A percentile compares a stretch with the other conserved stretches of the same genome.
Evolutionary conservation across 73 alveolate species (phyloP).

Genomic region (Stentor coeruleus): DNA sequence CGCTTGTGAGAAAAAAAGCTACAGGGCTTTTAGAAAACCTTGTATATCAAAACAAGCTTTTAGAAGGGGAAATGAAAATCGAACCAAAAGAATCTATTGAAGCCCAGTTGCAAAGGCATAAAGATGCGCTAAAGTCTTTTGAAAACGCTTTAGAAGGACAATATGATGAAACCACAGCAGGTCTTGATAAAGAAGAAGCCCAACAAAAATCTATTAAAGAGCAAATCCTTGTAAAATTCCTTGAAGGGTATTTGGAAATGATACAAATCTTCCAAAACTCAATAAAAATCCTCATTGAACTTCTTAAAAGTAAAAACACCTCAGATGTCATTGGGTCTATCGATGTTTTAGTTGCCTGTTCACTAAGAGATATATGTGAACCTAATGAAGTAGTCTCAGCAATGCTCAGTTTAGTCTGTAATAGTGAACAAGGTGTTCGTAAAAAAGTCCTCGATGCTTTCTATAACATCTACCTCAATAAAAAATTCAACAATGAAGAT

Average conservation of each 20-base stretch:
- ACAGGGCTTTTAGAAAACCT: slow-evolving; percentile 50
- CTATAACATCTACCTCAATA: slow-evolving; percentile 55
- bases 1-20: slow-evolving; percentile 76
- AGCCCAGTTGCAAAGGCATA: background rate
- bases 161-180: background rate
- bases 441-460: slow-evolving; percentile 50
- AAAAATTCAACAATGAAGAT: slow-evolving; percentile 34
- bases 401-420: slow-evolving; percentile 44
- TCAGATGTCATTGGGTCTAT: slow-evolving; percentile 73
- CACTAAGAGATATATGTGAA: slow-evolving; percentile 49
- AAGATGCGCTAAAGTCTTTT: background rate
- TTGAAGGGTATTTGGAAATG: slow-evolving; percentile 55
- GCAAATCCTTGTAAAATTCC: slow-evolving; percentile 11
- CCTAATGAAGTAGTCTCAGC: slow-evolving; percentile 54
- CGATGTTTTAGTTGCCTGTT: slow-evolving; percentile 53
- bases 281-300: slow-evolving; percentile 50
- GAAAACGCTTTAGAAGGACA: slow-evolving; percentile 15
- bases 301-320: slow-evolving; percentile 63
- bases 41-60: slow-evolving; percentile 47
- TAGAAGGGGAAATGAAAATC: slow-evolving; percentile 3
- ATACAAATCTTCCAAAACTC: slow-evolving; percentile 50
- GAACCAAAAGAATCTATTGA: background rate
- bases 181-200: background rate
- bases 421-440: slow-evolving; percentile 38
- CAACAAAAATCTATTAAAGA: background rate